These are phyloP conservation scores for Trichoderma sp. DNA, from an alignment of 2,329 filamentous ascomycete species.

Conservation along the genomic window DNA sequence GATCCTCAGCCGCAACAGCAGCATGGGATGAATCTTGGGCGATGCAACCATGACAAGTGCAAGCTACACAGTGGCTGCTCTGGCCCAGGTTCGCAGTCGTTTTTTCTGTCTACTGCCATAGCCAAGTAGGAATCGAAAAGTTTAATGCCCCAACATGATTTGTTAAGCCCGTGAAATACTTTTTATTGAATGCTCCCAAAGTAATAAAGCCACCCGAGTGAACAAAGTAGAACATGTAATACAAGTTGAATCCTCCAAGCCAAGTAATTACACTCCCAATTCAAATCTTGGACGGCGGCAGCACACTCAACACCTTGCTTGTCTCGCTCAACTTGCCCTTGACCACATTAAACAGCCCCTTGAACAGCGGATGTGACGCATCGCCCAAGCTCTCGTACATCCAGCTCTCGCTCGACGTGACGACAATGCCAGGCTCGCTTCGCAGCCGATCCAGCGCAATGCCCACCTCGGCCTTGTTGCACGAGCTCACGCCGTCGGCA, in stretches of 20 bases:
- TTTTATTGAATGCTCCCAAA: neutral
- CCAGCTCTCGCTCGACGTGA: constrained; percentile 88
- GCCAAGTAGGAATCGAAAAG: constrained; percentile 9
- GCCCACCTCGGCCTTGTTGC: constrained; percentile 78
- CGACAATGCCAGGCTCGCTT: constrained; percentile 68
- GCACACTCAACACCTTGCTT: constrained; percentile 65
- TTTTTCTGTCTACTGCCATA: neutral
- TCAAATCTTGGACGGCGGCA: constrained; percentile 63
- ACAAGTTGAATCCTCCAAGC: neutral
- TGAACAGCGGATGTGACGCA: constrained; percentile 73
- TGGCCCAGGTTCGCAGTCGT: neutral
- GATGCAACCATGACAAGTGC: neutral
- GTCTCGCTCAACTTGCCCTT: constrained; percentile 77
- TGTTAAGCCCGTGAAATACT: neutral
- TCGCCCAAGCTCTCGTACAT: constrained; percentile 90
- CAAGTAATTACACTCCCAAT: neutral
- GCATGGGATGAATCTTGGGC: neutral
- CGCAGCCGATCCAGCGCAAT: constrained; percentile 78
- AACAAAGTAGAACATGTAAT: neutral
- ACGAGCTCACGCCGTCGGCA: constrained; percentile 87
- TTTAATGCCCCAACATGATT: neutral
- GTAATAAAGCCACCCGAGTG: neutral
- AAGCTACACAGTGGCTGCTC: neutral
- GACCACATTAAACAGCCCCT: constrained; percentile 71
- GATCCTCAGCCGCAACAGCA: neutral